Base-by-base conservation (phyloP, 345 rosid genomes). In the Eutrema yunnanense region DNA sequence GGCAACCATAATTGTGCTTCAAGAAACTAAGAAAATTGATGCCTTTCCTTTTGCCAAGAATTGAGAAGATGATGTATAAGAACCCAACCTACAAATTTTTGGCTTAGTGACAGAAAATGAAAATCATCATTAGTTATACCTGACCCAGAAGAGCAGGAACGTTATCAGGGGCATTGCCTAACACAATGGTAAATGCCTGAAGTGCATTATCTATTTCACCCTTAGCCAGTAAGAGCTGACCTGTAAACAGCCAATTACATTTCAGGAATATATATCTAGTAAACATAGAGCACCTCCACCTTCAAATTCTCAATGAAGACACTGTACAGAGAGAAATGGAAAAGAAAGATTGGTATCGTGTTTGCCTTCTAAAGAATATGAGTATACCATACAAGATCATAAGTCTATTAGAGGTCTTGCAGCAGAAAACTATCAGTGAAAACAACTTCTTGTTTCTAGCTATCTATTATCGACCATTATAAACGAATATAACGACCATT, bases 111-210 rank as follows among this genome's bases (percentile, higher is more conserved):
- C 62, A 34, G 6, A 19, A 26, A 46, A 14, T 16, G 47, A 38
- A 65, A 56, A 44, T 16, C 9, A 37, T 29, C 14, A 50, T 66
- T 58, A 32, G 46, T 6, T 47, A 40, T 80, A 95, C 99, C 96
- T 95, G 99, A 69, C 99, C 98, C 69, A 95, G 84, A 83, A 92
- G 93, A 83, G 97, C 98, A 70, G 99, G 86, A 42, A 95, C 93
- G 69, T 87, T 92, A 72, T 95, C 90, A 36, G 84, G 81, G 53
- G 86, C 86, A 74, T 83, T 93, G 58, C 85, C 99, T 65, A 95
- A 67, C 13, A 85, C 93, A 58, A 95, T 92, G 74, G 81, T 95
- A 81, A 95, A 95, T 8, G 97, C 96, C 81, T 91, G 83, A 71
- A 77, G 86, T 50, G 98, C 99, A 79, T 90, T 97, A 46, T 92